Evolutionary conservation across 495 filamentous ascomycete species (phyloP), one percentile per base, ranked within the genome.

Genomic region (Aspergillus conjunctus): DNA sequence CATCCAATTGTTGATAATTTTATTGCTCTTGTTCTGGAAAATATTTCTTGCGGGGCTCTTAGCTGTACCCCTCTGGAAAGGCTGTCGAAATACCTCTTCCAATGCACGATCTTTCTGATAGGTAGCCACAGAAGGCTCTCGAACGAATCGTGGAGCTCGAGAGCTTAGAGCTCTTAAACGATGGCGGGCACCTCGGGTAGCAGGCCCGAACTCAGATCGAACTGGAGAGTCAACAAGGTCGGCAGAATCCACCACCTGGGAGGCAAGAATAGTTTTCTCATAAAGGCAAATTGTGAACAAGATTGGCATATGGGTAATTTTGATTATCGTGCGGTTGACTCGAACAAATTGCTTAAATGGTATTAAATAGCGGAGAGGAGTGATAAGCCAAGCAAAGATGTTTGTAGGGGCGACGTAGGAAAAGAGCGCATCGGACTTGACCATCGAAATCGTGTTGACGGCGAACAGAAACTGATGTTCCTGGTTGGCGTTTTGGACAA

Each of bases 401-500:
- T 97, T 97, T 14, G 87, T 87, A 0, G 93, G 93, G 1, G 91
- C 90, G 58, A 96, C 81, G 66, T 97, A 97, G 14, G 91, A 93
- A 76, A 97, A 97, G 0, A 97, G 78, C 0, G 91, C 89, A 68
- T 97, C 92, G 20, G 91, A 95, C 68, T 98, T 97, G 53, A 97
- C 93, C 89, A 97, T 91, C 4, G 92, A 94, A 39, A 96, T 92
- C 7, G 91, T 92, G 64, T 96, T 96, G 70, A 97, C 89, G 7
- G 93, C 91, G 69, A 97, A 95, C 4, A 96, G 76, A 66, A 96
- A 97, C 77, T 95, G 91, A 71, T 96, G 91, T 73, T 96, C 92
- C 68, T 96, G 87, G 56, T 92, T 89, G 8, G 91, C 91, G 68
- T 96, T 97, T 20, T 91, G 90, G 22, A 92, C 91, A 67, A 97